Evolutionary conservation across 1,284 basidiomycete genomes (phyloP).

Genomic region (Boletus sp.): DNA sequence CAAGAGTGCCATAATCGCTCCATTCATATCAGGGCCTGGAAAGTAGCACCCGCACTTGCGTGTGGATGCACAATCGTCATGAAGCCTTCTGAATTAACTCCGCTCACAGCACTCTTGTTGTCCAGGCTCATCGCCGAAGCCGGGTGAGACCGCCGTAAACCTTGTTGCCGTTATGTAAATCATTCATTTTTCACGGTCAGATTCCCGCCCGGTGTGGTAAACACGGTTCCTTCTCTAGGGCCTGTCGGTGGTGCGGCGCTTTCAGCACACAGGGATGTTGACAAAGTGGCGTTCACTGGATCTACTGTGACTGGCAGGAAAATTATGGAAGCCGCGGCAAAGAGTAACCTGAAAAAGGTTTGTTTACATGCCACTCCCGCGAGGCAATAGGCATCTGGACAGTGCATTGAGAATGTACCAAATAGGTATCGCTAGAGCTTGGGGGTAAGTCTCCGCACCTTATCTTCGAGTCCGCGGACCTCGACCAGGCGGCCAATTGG

Average conservation of each 20-base stretch:
- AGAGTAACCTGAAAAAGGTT: slow-evolving; percentile 87
- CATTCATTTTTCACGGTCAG: slow-evolving; percentile 38
- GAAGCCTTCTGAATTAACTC: slow-evolving; percentile 92
- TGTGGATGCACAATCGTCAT: slow-evolving; percentile 85
- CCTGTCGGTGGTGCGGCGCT: slow-evolving; percentile 81
- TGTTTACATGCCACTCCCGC: slow-evolving; percentile 25
- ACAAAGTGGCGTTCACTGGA: slow-evolving; percentile 83
- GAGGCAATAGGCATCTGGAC: slow-evolving; percentile 19
- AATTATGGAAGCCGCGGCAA: slow-evolving; percentile 90
- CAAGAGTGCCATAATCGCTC: slow-evolving; percentile 7
- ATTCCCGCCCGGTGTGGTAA: slow-evolving; percentile 91
- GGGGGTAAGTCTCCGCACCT: slow-evolving; percentile 95
- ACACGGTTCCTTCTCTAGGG: slow-evolving; percentile 83
- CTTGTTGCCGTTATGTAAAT: slow-evolving; percentile 14
- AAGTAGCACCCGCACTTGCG: slow-evolving; percentile 86
- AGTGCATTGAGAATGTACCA: slow-evolving; percentile 14
- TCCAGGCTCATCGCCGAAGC: slow-evolving; percentile 77
- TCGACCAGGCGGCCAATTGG: slow-evolving; percentile 87
- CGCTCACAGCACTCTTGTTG: slow-evolving; percentile 81
- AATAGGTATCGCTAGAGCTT: slow-evolving; percentile 84
- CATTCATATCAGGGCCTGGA: slow-evolving; percentile 70
- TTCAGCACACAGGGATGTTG: slow-evolving; percentile 71
- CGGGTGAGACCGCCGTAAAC: slow-evolving; percentile 45
- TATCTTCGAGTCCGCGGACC: slow-evolving; percentile 76
- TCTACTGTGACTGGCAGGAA: slow-evolving; percentile 87